Base-by-base conservation (phyloP, 2,329 filamentous ascomycete species). In the Phialophora macrospora region DNA sequence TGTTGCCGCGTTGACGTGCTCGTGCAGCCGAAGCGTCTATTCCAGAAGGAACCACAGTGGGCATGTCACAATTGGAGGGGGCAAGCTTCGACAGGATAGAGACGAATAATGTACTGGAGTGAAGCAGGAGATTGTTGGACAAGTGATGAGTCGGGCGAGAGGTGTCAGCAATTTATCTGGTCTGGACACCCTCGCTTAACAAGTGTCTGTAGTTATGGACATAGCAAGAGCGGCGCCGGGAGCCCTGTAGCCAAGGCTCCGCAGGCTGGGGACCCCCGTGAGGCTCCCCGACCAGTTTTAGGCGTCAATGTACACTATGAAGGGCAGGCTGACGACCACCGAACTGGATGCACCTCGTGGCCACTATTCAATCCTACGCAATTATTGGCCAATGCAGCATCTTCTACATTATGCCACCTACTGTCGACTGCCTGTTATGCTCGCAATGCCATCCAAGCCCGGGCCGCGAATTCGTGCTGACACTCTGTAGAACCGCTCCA, bases 1-100 rank as follows among this genome's bases (percentile, higher is more conserved):
- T 69, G 46, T 8, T 59, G 51, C 26, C 17, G 20, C 34, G 22
- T 11, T 20, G 12, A 17, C 44, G 38, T 12, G n/a, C 4, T 49
- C 41, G 17, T 20, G 44, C 28, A 7, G 4, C 14, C 12, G n/a
- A n/a, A 20, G 6, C 14, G 55, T 38, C 41, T 57, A 17, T 38
- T 24, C 14, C 17, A n/a, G 14, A 28, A 38, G 17, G 32, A 22
- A 30, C 11, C 20, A 58, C 26, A 17, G 24, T 24, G 5, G 0
- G 34, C 17, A 0, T 12, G 14, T 44, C 17, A n/a, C 38, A 20
- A n/a, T 41, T 44, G 38, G 6, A 44, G 14, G 3, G 7, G 38
- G 17, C 4, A n/a, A n/a, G 6, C 5, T 17, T 44, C 17, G 38
- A 44, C 17, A 44, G 38, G 17, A 44, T n/a, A 44, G 38, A n/a